Conservation (phyloP, 2,329 filamentous ascomycete species). For the Colletotrichum shisoi region DNA sequence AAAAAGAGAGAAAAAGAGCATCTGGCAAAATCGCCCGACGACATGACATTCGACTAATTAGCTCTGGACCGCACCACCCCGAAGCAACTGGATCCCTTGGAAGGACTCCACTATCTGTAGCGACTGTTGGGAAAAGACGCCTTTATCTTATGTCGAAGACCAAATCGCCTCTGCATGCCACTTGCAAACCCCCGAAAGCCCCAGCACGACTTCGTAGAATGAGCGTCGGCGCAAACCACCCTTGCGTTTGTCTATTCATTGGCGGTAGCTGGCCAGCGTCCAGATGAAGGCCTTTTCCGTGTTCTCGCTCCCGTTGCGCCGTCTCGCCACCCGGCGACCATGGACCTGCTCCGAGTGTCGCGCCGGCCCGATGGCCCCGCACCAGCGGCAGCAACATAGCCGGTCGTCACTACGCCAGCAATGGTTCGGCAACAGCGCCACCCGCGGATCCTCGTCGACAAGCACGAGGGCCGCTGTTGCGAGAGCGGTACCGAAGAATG, state of each 20-base stretch:
- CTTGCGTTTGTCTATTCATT: slow-evolving; percentile 30
- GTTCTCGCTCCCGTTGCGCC: slow-evolving; percentile 50
- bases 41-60: slow-evolving; percentile 26
- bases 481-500: slow-evolving; percentile 12
- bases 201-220: slow-evolving; percentile 27
- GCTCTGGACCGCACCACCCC: slow-evolving; percentile 20
- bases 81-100: slow-evolving; percentile 26
- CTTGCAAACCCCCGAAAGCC: background rate
- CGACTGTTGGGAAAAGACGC: slow-evolving; percentile 26
- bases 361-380: slow-evolving; percentile 38
- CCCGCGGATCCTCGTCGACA: slow-evolving; percentile 46
- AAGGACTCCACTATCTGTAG: slow-evolving; percentile 33
- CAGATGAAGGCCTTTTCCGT: slow-evolving; percentile 56
- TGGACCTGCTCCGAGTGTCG: slow-evolving; percentile 60
- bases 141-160: slow-evolving; percentile 3
- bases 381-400: slow-evolving; percentile 51
- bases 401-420: slow-evolving; percentile 45
- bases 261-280: slow-evolving; percentile 39
- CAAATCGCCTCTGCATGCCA: slow-evolving; percentile 1
- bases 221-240: slow-evolving; percentile 24
- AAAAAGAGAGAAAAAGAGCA: slow-evolving; percentile 37
- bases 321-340: slow-evolving; percentile 49
- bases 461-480: slow-evolving; percentile 28
- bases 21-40: slow-evolving; percentile 32
- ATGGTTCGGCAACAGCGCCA: slow-evolving; percentile 37